Evolutionary conservation across 1,284 basidiomycete genomes (phyloP).

Genomic region (Naganishia sp.): DNA sequence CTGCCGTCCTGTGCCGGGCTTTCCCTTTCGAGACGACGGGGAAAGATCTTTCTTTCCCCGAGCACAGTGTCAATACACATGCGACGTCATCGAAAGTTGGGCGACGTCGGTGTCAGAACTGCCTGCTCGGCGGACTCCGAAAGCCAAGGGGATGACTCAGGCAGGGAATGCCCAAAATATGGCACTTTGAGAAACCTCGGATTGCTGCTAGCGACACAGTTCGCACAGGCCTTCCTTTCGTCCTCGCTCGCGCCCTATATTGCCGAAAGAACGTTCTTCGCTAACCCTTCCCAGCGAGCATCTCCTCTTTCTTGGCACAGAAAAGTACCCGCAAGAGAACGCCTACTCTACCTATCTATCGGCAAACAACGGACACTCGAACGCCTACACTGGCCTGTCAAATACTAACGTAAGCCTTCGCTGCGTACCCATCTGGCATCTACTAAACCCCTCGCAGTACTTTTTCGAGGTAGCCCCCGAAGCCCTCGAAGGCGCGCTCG

Average conservation of each 20-base stretch:
- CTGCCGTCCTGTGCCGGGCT: too few species aligned
- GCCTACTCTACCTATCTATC: slow-evolving; percentile 90
- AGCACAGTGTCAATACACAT: background rate
- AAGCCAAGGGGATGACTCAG: background rate
- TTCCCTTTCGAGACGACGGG: too few species aligned
- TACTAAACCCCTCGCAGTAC: slow-evolving; percentile 35
- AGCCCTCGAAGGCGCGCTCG: slow-evolving; percentile 79
- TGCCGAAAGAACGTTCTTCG: background rate
- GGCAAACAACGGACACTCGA: slow-evolving; percentile 86
- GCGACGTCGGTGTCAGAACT: too few species aligned
- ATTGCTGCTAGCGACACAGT: background rate
- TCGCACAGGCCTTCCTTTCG: background rate
- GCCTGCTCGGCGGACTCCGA: background rate
- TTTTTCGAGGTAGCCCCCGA: slow-evolving; percentile 83
- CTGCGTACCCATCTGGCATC: slow-evolving; percentile 38
- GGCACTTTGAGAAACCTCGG: background rate
- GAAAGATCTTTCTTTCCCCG: background rate
- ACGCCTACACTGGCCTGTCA: slow-evolving; percentile 90
- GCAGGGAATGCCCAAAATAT: background rate
- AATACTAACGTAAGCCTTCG: slow-evolving; percentile 79
- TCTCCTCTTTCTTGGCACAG: slow-evolving; percentile 76
- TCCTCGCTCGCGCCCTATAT: slow-evolving; percentile 59
- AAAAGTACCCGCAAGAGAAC: slow-evolving; percentile 80
- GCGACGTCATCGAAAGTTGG: too few species aligned
- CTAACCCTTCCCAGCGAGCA: slow-evolving; percentile 81